Conservation (phyloP, 768 basidiomycete species). For the Tricholoma sp. region DNA sequence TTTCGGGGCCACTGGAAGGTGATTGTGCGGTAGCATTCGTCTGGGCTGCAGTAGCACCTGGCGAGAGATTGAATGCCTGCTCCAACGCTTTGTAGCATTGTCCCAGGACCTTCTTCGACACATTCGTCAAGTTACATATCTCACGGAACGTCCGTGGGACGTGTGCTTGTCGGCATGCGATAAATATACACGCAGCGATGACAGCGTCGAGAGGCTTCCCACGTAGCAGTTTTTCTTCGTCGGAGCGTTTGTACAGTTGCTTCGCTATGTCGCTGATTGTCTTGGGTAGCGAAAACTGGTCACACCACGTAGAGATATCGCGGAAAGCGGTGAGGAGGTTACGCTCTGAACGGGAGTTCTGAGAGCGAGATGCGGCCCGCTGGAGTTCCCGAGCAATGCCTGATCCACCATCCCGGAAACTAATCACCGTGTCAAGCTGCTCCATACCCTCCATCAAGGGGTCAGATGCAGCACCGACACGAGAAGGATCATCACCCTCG, state of each 20-base stretch:
- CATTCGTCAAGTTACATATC: slow-evolving; percentile 89
- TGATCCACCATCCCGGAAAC: slow-evolving; percentile 91
- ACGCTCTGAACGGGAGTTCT: slow-evolving; percentile 75
- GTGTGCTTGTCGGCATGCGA: slow-evolving; percentile 91
- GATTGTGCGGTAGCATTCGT: slow-evolving; percentile 36
- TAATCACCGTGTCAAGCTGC: slow-evolving; percentile 91
- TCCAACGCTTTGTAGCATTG: slow-evolving; percentile 90
- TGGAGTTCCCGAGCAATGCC: slow-evolving; percentile 91
- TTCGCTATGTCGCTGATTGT: slow-evolving; percentile 95
- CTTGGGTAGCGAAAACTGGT: slow-evolving; percentile 90
- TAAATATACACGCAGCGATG: slow-evolving; percentile 97
- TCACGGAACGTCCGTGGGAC: slow-evolving; percentile 96
- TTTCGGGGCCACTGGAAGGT: slow-evolving; percentile 69
- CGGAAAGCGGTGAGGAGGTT: slow-evolving; percentile 86
- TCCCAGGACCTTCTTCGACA: slow-evolving; percentile 92
- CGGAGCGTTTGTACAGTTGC: slow-evolving; percentile 94
- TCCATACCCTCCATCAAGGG: slow-evolving; percentile 93
- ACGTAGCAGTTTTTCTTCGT: slow-evolving; percentile 89
- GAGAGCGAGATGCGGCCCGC: slow-evolving; percentile 81
- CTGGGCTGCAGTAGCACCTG: slow-evolving; percentile 58
- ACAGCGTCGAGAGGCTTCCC: slow-evolving; percentile 91
- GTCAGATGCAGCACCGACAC: slow-evolving; percentile 96
- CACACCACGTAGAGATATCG: slow-evolving; percentile 91
- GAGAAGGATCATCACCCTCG: slow-evolving; percentile 98
- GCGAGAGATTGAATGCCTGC: slow-evolving; percentile 81